A percentile compares a stretch with the other conserved stretches of the same genome.
Evolutionary conservation across 1,139 yeast species (phyloP).

Genomic region (Candida labiduridarum): DNA sequence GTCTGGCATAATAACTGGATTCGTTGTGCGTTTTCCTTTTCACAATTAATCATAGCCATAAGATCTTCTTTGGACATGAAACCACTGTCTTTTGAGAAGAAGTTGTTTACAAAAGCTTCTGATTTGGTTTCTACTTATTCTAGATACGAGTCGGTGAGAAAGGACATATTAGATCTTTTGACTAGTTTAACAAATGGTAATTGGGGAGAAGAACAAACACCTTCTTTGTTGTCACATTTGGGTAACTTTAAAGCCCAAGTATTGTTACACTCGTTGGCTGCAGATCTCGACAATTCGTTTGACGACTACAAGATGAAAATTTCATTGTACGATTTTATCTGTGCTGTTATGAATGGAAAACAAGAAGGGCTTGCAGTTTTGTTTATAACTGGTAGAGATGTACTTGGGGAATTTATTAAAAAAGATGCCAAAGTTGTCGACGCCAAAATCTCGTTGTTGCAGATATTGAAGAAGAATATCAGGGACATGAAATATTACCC

Average conservation of each 20-base stretch:
- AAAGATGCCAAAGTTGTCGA: conserved; percentile 2
- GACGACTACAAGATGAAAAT: conserved; percentile 60
- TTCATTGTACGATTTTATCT: conserved; percentile 67
- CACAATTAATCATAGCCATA: conserved; percentile 51
- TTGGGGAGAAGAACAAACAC: conserved; percentile 60
- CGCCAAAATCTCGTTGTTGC: conserved; percentile 43
- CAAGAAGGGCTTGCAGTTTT: conserved; percentile 87
- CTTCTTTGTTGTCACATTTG: conserved; percentile 80
- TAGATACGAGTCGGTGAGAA: conserved; percentile 49
- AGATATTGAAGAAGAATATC: conserved; percentile 61
- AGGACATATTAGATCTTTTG: conserved; percentile 57
- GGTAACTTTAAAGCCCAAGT: conserved; percentile 65
- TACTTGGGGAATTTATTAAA: conserved; percentile 34
- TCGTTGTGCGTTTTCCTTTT: conserved; percentile 40
- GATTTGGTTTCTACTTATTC: conserved; percentile 63
- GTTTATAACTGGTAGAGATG: conserved; percentile 72
- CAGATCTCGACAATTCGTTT: conserved; percentile 62
- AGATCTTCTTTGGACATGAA: conserved; percentile 51
- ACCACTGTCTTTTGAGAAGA: conserved; percentile 68
- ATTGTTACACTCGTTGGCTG: conserved; percentile 58
- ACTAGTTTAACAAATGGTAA: conserved; percentile 62
- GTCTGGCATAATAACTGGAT: conserved; percentile 48
- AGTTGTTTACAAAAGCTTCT: conserved; percentile 59
- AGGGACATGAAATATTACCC: conserved; percentile 57
- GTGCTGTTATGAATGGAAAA: conserved; percentile 73